These are phyloP conservation scores for Ogataea siamensis DNA, from an alignment of 805 yeast species.

Conservation along the genomic window DNA sequence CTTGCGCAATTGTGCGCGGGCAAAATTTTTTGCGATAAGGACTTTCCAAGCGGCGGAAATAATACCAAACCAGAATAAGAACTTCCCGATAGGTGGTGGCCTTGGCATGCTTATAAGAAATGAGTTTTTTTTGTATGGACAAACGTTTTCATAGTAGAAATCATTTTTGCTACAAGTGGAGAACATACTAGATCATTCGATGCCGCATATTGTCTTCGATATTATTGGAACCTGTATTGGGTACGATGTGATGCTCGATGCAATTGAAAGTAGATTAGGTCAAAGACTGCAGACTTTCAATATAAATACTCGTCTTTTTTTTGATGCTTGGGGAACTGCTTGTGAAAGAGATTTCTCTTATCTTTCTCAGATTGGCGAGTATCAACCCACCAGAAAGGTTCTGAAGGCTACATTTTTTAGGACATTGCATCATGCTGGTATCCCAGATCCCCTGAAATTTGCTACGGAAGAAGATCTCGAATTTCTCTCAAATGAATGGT, in stretches of 20 bases:
- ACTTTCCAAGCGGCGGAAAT: no score
- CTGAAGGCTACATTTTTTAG: conserved; percentile 30
- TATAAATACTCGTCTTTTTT: conserved; percentile 19
- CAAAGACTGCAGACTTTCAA: conserved; percentile 15
- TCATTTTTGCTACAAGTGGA: no score
- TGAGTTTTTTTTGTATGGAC: no score
- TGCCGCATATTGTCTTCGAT: conserved; percentile 31
- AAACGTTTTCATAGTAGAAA: no score
- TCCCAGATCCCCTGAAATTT: conserved; percentile 28
- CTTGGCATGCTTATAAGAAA: no score
- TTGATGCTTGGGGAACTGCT: conserved; percentile 41
- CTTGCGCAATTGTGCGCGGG: no score
- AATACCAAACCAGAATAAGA: no score
- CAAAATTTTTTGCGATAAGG: no score
- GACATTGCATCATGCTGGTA: conserved; percentile 28
- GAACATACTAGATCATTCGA: no score
- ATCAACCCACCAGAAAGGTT: conserved; percentile 27
- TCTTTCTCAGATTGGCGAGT: conserved; percentile 27
- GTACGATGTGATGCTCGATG: conserved; percentile 25
- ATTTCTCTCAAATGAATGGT: conserved; percentile 26
- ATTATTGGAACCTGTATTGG: conserved; percentile 30
- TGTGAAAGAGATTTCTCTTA: conserved; percentile 77
- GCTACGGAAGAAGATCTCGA: conserved; percentile 31
- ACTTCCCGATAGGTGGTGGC: no score
- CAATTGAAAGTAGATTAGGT: conserved; percentile 24